Evolutionary conservation across 306 rosid genomes (phyloP), one percentile per base, ranked within the genome.

Genomic region (Senna siamea): DNA sequence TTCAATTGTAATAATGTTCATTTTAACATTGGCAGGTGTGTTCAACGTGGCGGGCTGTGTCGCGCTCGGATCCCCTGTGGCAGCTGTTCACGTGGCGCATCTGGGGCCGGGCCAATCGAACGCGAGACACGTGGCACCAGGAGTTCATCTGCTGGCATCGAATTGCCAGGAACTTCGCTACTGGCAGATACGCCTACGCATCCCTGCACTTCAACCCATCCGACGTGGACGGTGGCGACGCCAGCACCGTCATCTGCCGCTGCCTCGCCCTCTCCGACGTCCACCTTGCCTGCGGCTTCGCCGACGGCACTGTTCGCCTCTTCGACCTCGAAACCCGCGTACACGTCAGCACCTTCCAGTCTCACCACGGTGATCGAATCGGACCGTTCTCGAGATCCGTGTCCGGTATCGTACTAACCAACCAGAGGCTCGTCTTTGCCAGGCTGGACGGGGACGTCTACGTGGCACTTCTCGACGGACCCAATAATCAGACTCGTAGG

Each of bases 11-110:
- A 3, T 26, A 26, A 26, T 26, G 30, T 26, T 26, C 30, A 34
- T 14, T 43, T 46, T n/a, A 30, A 63, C 75, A 74, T 47, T 23
- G 69, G 80, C 82, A 94, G 99, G 98, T 95, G 3, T 95, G 97
- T 76, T 86, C 96, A 8, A 90, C 92, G 44, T 95, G 99, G 98
- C 86, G 87, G 0, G 96, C 81, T 0, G 89, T 90, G 26, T 92
- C 96, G 2, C 93, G 85, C 18, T 92, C 93, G 5, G 87, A 83
- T 11, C 71, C 12, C 5, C 78, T 95, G 20, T 95, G 99, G 99
- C 81, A 69, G 18, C 78, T 73, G 0, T 86, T 95, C 32, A 79
- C 89, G 0, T n/a, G 72, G 41, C 72, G 55, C 8, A 81, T 92
- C 13, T 95, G 99, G 99, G 85, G 90, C n/a, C 81, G 97, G 22